Conservation (phyloP, 1,284 basidiomycete genomes). For the Irpex sp. region DNA sequence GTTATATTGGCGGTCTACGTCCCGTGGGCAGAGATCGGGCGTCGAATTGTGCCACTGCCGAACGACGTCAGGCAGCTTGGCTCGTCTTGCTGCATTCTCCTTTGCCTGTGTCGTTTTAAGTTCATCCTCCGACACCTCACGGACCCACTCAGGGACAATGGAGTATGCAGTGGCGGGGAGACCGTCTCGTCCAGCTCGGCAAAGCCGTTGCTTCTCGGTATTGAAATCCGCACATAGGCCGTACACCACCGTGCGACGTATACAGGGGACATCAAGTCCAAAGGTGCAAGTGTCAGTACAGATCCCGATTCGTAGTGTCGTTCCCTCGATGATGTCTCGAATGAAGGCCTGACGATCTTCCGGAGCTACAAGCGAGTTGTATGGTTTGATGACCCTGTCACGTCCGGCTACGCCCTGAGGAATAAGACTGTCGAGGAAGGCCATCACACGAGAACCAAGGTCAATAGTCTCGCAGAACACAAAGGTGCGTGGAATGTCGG, state of each 20-base stretch:
- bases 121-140: too few species aligned
- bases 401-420: not conserved
- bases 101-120: too few species aligned
- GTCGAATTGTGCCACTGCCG: too few species aligned
- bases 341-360: not conserved
- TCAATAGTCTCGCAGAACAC: slow-evolving; percentile 14
- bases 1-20: too few species aligned
- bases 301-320: not conserved
- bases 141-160: too few species aligned
- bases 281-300: slow-evolving; percentile 6
- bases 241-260: not conserved
- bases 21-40: too few species aligned
- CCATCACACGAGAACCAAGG: slow-evolving; percentile 9
- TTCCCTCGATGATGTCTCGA: not conserved
- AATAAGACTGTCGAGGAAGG: slow-evolving; percentile 7
- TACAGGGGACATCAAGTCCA: slow-evolving; percentile 1
- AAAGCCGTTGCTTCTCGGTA: too few species aligned
- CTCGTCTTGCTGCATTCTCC: too few species aligned
- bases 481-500: slow-evolving; percentile 7
- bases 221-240: not conserved
- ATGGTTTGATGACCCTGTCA: not conserved
- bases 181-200: too few species aligned
- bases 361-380: not conserved
- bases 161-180: too few species aligned
- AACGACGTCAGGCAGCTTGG: too few species aligned